Evolutionary conservation across 495 filamentous ascomycete species (phyloP), one percentile per base, ranked within the genome.

Genomic region (Penicillium argentinense): DNA sequence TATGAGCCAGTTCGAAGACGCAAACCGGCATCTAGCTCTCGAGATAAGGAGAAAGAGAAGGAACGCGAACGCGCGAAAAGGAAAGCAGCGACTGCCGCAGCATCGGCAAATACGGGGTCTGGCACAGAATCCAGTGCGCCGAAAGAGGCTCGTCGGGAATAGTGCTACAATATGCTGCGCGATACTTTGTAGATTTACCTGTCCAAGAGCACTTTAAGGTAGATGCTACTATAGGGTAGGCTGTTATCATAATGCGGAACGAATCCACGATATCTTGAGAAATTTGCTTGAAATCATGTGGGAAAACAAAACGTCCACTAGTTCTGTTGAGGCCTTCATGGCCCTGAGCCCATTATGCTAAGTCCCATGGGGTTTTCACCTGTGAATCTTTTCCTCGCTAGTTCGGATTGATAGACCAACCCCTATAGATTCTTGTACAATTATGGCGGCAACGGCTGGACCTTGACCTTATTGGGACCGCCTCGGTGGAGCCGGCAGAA

Each of bases 1-100:
- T 97, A 97, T 68, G 76, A 86, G 64, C 86, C 87, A 3, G 77
- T 80, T 33, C 27, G 42, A 38, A 42, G 77, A 81, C 47, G 74
- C 81, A 66, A 78, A 83, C 63, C 64, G 72, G 30, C 53, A 60
- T 9, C 39, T 1, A 67, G 47, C 39, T 46, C 61, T 25, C 49
- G 71, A 28, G 67, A 76, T 32, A 68, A 63, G 28, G 69, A 74
- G 29, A 58, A 57, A 44, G 66, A 64, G 27, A 51, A 39, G 26
- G 59, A 62, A 25, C 37, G 45, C n/a, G 59, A 59, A 40, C 45
- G 43, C 2, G 56, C 51, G n/a, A 63, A 60, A 33, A 59, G 60
- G 5, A 70, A 60, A 16, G 55, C 55, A 7, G 57, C 43, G 1
- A 48, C 47, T 16, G 39, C 50, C 22, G 40, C 40, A 39, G 37